Base-by-base conservation (phyloP, 805 yeast species). In the Osmozyma mogii region DNA sequence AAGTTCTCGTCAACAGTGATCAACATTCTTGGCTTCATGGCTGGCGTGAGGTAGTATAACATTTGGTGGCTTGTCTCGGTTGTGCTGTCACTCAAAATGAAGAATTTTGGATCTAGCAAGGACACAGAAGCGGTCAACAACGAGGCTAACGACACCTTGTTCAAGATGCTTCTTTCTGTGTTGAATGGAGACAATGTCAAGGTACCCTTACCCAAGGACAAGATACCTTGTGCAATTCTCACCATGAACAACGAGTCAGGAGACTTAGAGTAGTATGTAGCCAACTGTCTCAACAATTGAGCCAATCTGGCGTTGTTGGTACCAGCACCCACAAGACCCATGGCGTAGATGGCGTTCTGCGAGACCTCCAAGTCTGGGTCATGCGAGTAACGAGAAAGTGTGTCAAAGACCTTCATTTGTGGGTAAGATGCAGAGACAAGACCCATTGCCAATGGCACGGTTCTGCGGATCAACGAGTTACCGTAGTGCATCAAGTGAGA, bases 321-420 rank as follows among this genome's bases (percentile, higher is more conserved):
- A 60, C 99, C 99, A 13, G 97, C 92, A 53, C 98, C 98, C 45
- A 89, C 94, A 39, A 92, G 63, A 32, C 99, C 99, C 97, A 92
- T 88, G 25, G 95, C 78, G 49, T 84, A 89, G 40, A 92, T 87
- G 13, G 98, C 87, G 52, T 88, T 92, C 54, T 80, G 79, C 5
- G 97, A 95, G 32, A 92, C 96, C 50, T 84, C 94, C 44, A 84
- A 62, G 55, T 92, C 96, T 33, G 84, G 78, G 50, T 92, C 99
- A 58, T 92, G 99, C 6, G 97, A 85, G 61, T 84, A 87, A 54
- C 98, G 75, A 4, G 97, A 88, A 41, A 92, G 68, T 0, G 97
- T 88, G 55, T 92, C 99, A 52, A 85, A 92, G 10, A 89, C 95
- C 59, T 87, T 88, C 83, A 92, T 88, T 59, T 88, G 92, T 8